Evolutionary conservation across 192 early-diverging fungal genomes (phyloP).

Genomic region (Gonapodya sp.): DNA sequence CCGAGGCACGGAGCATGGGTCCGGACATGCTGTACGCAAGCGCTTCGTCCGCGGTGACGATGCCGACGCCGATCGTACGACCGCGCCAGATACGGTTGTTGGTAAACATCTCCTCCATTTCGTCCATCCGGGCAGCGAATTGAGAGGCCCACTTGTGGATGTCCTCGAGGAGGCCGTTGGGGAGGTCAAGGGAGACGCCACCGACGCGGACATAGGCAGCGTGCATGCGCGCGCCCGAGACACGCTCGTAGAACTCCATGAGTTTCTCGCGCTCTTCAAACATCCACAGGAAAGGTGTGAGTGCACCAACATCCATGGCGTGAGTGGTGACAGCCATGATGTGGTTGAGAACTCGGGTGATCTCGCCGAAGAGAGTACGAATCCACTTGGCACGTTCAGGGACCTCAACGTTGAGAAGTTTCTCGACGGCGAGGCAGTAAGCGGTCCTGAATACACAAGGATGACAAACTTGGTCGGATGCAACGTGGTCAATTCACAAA

Average conservation of each 20-base stretch:
- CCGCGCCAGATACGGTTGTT: constrained; percentile 92
- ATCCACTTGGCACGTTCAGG: constrained; percentile 92
- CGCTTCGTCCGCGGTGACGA: constrained; percentile 78
- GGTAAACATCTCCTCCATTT: constrained; percentile 88
- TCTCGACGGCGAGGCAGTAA: constrained; percentile 95
- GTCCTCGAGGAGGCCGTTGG: constrained; percentile 87
- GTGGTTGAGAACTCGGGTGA: constrained; percentile 96
- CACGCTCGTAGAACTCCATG: constrained; percentile 99
- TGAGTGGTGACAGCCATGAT: constrained; percentile 96
- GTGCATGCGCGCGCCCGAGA: constrained; percentile 96
- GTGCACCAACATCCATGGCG: constrained; percentile 94
- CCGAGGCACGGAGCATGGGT: constrained; percentile 89
- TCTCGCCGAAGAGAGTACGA: constrained; percentile 93
- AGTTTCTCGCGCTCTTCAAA: constrained; percentile 99
- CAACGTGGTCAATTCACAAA: too few species aligned
- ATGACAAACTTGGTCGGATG: too few species aligned
- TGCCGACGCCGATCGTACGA: constrained; percentile 78
- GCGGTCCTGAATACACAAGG: constrained; percentile 21
- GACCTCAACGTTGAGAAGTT: constrained; percentile 94
- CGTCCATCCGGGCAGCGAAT: constrained; percentile 81
- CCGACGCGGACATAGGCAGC: constrained; percentile 94
- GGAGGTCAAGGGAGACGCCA: constrained; percentile 87
- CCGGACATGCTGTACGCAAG: constrained; percentile 88
- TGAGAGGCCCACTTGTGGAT: constrained; percentile 90
- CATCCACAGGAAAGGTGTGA: constrained; percentile 98